Conservation (phyloP, 148 eudicot species). For the Cornus suecica region DNA sequence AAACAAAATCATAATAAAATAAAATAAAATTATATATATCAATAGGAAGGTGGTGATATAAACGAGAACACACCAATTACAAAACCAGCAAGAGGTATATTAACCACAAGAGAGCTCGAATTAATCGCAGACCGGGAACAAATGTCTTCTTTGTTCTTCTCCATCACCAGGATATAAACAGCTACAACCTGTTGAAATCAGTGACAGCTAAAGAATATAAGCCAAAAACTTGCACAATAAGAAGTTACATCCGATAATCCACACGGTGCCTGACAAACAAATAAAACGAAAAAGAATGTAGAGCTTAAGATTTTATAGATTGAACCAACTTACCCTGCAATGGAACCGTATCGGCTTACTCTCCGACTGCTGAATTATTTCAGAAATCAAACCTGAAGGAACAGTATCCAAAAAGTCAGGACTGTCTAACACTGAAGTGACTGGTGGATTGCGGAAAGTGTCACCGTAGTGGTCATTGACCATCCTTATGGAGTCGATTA, state of each 20-base stretch:
- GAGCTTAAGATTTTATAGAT: neutral
- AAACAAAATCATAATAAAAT: too few species aligned
- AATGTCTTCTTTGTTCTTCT: conserved; percentile 32
- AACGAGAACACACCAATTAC: conserved; percentile 55
- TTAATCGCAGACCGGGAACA: conserved; percentile 19
- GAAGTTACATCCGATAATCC: neutral
- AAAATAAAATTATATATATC: too few species aligned
- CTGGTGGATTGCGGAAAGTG: conserved; percentile 14
- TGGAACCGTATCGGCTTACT: conserved; percentile 47
- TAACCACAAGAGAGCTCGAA: conserved; percentile 20
- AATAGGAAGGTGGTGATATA: neutral
- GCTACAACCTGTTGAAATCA: conserved; percentile 59
- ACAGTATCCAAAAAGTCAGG: conserved; percentile 17
- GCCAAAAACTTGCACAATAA: neutral
- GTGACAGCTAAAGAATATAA: conserved; percentile 12
- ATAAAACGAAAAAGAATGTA: neutral
- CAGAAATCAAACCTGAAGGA: conserved; percentile 41
- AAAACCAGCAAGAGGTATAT: conserved; percentile 77
- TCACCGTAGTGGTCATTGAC: conserved; percentile 11
- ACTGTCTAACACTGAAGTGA: conserved; percentile 18
- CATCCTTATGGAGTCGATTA: conserved; percentile 42
- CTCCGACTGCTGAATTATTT: conserved; percentile 25
- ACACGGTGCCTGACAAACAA: neutral
- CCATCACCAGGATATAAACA: conserved; percentile 52
- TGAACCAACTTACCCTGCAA: conserved; percentile 52